A percentile compares a stretch with the other conserved stretches of the same genome.
phyloP scores from a whole-genome alignment of 176 grass and related monocot species.

The Tillandsia leiboldiana region DNA sequence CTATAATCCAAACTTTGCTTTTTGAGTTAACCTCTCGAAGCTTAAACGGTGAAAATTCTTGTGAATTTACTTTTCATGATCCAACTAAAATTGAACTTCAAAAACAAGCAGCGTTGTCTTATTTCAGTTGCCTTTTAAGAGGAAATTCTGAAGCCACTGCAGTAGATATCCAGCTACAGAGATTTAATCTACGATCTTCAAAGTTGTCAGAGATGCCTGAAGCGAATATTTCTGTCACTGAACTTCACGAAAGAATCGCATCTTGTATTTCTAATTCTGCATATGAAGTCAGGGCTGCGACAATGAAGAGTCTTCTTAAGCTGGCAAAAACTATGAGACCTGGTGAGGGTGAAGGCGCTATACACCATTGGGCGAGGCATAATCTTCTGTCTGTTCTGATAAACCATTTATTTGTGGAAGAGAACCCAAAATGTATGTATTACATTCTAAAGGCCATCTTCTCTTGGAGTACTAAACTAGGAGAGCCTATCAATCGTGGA shows the following conservation, averaged over 20 bases:
- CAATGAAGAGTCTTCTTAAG: constrained; percentile 68
- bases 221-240: constrained; percentile 22
- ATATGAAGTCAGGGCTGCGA: constrained; percentile 86
- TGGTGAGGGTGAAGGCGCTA: constrained; percentile 32
- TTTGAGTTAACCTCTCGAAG: constrained; percentile 45
- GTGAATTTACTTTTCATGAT: constrained; percentile 49
- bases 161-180: constrained; percentile 39
- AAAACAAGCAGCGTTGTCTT: constrained; percentile 68
- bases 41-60: constrained; percentile 38
- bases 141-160: constrained; percentile 33
- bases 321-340: constrained; percentile 45
- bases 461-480: constrained; percentile 56
- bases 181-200: constrained; percentile 30
- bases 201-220: constrained; percentile 21
- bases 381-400: constrained; percentile 51
- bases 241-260: constrained; percentile 61
- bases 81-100: constrained; percentile 68
- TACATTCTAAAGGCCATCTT: constrained; percentile 79
- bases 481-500: constrained; percentile 29
- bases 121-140: constrained; percentile 69
- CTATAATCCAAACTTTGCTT: constrained; percentile 41
- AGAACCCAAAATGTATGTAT: constrained; percentile 84
- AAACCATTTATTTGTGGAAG: constrained; percentile 55
- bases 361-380: constrained; percentile 50
- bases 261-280: constrained; percentile 61